phyloP scores from a whole-genome alignment of 805 yeast species.

The Candida caryicola region DNA sequence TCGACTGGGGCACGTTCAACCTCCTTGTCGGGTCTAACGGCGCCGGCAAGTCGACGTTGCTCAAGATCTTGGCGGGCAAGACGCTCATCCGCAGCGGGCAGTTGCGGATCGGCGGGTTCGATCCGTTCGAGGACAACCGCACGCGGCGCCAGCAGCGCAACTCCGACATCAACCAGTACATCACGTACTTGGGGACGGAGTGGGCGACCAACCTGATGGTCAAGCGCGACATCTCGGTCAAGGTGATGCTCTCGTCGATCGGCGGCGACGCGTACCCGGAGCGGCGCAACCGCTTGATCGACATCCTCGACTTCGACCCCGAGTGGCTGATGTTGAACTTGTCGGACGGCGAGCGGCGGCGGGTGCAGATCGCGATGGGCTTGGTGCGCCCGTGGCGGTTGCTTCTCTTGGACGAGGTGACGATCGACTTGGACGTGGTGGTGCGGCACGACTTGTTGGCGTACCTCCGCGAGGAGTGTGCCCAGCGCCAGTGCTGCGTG shows the following conservation, averaged over 20 bases:
- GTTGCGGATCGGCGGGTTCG: conserved; percentile 72
- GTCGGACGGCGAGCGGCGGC: conserved; percentile 91
- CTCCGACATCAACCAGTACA: conserved; percentile 45
- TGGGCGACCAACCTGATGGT: conserved; percentile 94
- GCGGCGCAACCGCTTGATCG: conserved; percentile 72
- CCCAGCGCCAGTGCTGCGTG: conserved; percentile 65
- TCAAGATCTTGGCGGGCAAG: conserved; percentile 86
- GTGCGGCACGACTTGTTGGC: conserved; percentile 73
- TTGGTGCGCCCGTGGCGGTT: conserved; percentile 86
- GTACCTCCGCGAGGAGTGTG: conserved; percentile 74
- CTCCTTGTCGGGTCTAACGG: conserved; percentile 92
- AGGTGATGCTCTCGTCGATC: conserved; percentile 70
- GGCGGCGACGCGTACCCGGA: conserved; percentile 68
- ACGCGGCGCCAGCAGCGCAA: conserved; percentile 43
- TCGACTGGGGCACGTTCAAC: conserved; percentile 73
- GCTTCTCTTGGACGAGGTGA: conserved; percentile 89
- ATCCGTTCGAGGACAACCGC: conserved; percentile 73
- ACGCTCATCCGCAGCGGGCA: conserved; percentile 74
- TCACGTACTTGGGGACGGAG: conserved; percentile 91
- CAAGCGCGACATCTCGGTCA: conserved; percentile 86
- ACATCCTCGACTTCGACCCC: conserved; percentile 79
- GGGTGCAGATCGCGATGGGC: conserved; percentile 95
- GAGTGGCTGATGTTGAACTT: conserved; percentile 90
- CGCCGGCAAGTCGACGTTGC: conserved; percentile 91
- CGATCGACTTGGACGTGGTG: conserved; percentile 92